Percentiles rank a stretch among this genome's conserved stretches.
Conservation (phyloP, 768 basidiomycete genomes). For the Tulasnella sp. region DNA sequence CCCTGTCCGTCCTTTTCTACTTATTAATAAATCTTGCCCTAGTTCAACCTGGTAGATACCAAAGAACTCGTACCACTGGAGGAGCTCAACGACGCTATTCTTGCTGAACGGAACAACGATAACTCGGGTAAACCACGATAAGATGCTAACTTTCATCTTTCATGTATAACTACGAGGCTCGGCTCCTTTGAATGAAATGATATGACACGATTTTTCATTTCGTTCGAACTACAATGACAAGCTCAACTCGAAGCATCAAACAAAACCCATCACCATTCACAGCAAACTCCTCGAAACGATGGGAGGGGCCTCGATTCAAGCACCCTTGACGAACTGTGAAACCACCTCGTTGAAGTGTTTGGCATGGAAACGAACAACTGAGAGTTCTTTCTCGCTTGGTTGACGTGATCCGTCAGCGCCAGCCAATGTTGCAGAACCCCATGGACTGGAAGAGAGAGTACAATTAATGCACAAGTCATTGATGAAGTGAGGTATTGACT, state of each 20-base stretch:
- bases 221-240: no score
- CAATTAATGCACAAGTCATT: not conserved
- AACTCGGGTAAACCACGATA: no score
- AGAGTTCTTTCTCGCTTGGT: slow-evolving; percentile 6
- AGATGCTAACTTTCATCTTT: no score
- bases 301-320: no score
- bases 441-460: slow-evolving; percentile 3
- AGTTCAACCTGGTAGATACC: slow-evolving; percentile 93
- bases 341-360: slow-evolving; percentile 11
- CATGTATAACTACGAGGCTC: no score
- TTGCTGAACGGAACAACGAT: slow-evolving; percentile 37
- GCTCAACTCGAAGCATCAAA: no score
- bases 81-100: slow-evolving; percentile 86
- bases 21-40: not conserved
- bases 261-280: no score
- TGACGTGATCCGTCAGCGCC: slow-evolving; percentile 14
- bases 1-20: slow-evolving; percentile 3
- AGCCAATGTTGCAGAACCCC: slow-evolving; percentile 12
- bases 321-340: slow-evolving; percentile 15
- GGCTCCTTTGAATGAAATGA: no score
- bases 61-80: slow-evolving; percentile 91
- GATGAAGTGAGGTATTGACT: not conserved
- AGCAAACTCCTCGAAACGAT: no score
- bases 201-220: no score
- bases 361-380: not conserved